Base-by-base conservation (phyloP, 1,284 basidiomycete genomes). In the Leccinum fallax region DNA sequence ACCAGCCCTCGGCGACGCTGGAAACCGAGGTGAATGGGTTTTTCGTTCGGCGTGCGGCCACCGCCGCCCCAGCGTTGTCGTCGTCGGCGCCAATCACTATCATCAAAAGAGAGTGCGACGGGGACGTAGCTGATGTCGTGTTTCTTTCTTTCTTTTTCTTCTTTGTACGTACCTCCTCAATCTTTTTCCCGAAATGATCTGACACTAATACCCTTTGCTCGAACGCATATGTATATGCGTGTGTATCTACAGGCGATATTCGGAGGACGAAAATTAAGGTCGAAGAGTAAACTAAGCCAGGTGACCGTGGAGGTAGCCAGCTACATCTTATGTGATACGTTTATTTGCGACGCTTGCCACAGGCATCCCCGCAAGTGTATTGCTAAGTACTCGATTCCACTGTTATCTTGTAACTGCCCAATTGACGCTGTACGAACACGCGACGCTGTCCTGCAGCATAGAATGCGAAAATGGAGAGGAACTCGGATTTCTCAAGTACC, bases 91-190 rank as follows among this genome's bases (percentile, higher is more conserved):
- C 40, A 46, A 19, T 46, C 19, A 16, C 49, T 5, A 21, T 26
- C 24, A 13, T 53, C 51, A 53, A 53, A 53, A 28, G 51, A 53
- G 26, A 53, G 5, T 30, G 5, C 16, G 16, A 30, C 3, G 28
- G 28, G 5, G 51, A 28, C 15, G 4, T 28, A 26, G 49, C 1
- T 5, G 5, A 57, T 5, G 64, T 53, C 5, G 30, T 30, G 30
- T 30, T 30, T 30, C 30, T 36, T 83, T 79, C 68, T n/a, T 49
- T 16, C n/a, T 10, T 11, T 46, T 46, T 46, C 40, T 46, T 46
- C 11, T 21, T 11, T 9, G 10, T 21, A 21, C 5, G 2, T 10
- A 43, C n/a, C 43, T 21, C 43, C 10, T 21, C 43, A 46, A 46
- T 11, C 19, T 4, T 19, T 46, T 46, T 1, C 11, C 43, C 43